phyloP scores from a whole-genome alignment of 1,284 basidiomycete genomes.

The Pascua guehoae region DNA sequence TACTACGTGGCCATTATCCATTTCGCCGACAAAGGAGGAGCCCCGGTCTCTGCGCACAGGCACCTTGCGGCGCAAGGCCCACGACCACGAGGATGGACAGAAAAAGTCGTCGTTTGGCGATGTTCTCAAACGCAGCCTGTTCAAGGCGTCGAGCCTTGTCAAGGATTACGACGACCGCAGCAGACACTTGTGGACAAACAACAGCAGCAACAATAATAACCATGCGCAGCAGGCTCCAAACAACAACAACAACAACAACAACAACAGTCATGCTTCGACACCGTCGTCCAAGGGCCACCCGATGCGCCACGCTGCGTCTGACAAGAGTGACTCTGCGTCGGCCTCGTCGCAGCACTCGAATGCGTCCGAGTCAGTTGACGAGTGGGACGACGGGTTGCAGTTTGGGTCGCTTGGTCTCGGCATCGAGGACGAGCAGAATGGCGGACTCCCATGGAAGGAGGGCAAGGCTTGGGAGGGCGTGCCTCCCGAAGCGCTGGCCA shows the following conservation, averaged over 20 bases:
- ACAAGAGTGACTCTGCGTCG: slow-evolving; percentile 17
- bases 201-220: not conserved
- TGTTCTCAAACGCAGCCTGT: slow-evolving; percentile 41
- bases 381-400: slow-evolving; percentile 9
- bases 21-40: slow-evolving; percentile 8
- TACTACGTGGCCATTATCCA: not conserved
- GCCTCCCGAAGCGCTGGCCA: slow-evolving; percentile 47
- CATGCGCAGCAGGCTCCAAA: not conserved
- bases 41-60: slow-evolving; percentile 13
- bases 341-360: slow-evolving; percentile 17
- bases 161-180: slow-evolving; percentile 31
- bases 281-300: not conserved
- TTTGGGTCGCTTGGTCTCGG: slow-evolving; percentile 21
- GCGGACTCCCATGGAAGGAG: slow-evolving; percentile 27
- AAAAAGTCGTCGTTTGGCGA: slow-evolving; percentile 22
- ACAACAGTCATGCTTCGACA: not conserved
- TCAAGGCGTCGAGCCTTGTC: slow-evolving; percentile 26
- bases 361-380: slow-evolving; percentile 12
- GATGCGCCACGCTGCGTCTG: slow-evolving; percentile 1
- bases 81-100: slow-evolving; percentile 30
- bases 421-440: slow-evolving; percentile 25
- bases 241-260: not conserved
- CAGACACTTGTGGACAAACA: slow-evolving; percentile 10
- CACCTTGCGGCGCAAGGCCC: slow-evolving; percentile 9
- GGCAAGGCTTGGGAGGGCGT: slow-evolving; percentile 47